Base-by-base conservation (phyloP, 192 early-diverging fungal genomes). In the Mortierella claussenii region DNA sequence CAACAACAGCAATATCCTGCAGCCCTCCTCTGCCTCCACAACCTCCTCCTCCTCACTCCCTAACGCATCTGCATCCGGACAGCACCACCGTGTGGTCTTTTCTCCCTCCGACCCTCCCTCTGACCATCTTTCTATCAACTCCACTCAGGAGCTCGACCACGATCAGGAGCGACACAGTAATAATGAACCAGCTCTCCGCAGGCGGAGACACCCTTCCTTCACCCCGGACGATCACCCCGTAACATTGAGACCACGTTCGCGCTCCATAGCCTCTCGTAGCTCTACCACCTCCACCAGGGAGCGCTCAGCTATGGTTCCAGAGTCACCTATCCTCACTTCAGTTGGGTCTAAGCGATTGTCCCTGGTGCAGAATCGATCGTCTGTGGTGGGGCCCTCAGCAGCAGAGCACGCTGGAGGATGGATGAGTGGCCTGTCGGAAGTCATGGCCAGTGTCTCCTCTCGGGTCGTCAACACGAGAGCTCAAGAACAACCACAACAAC, bases 401-500 rank as follows among this genome's bases (percentile, higher is more conserved):
- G 37, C 33, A 11, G 60, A 66, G 37, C 64, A 60, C 15, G 34
- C 60, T n/a, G 55, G 61, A 11, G 49, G 61, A 21, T 75, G 71
- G 71, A 66, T 75, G 1, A 54, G 34, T 43, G 71, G 71, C 1
- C 20, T 75, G 1, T 65, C 71, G 1, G 71, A 75, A 4, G 63
- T 48, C 18, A 66, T 75, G 71, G 57, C 63, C 55, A 66, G 55
- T 30, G 51, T 66, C 15, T 75, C 71, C 23, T 75, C 71, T 12
- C 43, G 71, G 23, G 71, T 75, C 5, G 71, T 75, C 36, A 65
- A 65, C n/a, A 47, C 57, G 1, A 57, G 71, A 37, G 55, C 71
- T 10, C 71, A 75, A 43, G 71, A 75, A 32, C 71, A 60, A 10
- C 15, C n/a, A n/a, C n/a, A n/a, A n/a, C n/a, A n/a, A n/a, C n/a